Evolutionary conservation across 2,329 filamentous ascomycete genomes (phyloP).

Genomic region (Colletotrichum nymphaeae): DNA sequence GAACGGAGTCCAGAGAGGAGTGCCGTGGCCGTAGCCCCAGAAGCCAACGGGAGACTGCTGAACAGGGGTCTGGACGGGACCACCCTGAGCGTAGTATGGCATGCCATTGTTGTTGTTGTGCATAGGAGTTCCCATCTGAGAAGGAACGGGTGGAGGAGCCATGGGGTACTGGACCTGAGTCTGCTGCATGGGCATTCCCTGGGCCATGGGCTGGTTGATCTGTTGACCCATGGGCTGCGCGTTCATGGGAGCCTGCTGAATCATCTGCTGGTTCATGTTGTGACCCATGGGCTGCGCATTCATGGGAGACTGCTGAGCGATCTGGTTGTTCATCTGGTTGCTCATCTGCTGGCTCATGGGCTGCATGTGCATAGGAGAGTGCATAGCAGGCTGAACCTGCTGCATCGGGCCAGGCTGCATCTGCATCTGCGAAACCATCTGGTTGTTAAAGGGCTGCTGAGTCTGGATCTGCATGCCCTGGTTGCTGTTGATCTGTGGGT

Average conservation of each 20-base stretch:
- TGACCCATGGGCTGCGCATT: background rate
- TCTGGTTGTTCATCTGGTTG: background rate
- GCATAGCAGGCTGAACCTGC: background rate
- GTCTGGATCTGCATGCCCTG: background rate
- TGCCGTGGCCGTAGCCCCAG: slow-evolving; percentile 33
- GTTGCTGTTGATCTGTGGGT: background rate
- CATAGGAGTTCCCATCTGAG: slow-evolving; percentile 27
- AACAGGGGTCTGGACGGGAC: slow-evolving; percentile 23
- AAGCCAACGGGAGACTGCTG: slow-evolving; percentile 29
- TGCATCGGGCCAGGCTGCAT: background rate
- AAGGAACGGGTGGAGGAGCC: slow-evolving; percentile 19
- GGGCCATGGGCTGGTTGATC: background rate
- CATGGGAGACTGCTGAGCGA: background rate
- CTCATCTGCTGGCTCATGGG: background rate
- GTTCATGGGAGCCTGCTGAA: background rate
- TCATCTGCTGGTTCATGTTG: background rate
- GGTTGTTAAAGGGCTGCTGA: background rate
- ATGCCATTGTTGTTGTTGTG: slow-evolving; percentile 8
- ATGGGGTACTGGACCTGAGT: slow-evolving; percentile 26
- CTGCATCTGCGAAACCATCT: background rate
- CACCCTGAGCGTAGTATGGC: slow-evolving; percentile 14
- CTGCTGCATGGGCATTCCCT: slow-evolving; percentile 17
- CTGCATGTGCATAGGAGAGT: background rate
- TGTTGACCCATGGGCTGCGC: background rate
- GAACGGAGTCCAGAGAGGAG: slow-evolving; percentile 33